Evolutionary conservation across 2,329 filamentous ascomycete species (phyloP).

Genomic region (Blumeria graminis): DNA sequence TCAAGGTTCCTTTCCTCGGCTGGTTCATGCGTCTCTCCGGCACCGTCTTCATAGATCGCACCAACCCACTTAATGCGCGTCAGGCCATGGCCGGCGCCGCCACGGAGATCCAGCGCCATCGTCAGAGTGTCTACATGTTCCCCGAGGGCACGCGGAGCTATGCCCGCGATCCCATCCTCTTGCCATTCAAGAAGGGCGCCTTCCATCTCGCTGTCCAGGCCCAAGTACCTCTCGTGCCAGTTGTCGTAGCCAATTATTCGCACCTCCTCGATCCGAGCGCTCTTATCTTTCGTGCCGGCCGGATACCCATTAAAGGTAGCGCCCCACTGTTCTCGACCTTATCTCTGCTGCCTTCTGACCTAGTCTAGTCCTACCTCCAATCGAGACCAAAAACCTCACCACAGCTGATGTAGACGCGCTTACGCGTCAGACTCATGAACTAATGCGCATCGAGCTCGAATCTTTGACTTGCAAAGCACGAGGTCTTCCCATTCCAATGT

Average conservation of each 20-base stretch:
- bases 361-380: slow-evolving; percentile 47
- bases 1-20: slow-evolving; percentile 59
- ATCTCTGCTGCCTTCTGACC: slow-evolving; percentile 4
- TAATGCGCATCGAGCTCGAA: slow-evolving; percentile 48
- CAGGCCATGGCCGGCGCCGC: slow-evolving; percentile 70
- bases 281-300: slow-evolving; percentile 39
- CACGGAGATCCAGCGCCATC: slow-evolving; percentile 45
- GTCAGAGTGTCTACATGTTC: slow-evolving; percentile 66
- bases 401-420: slow-evolving; percentile 56
- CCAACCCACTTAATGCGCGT: slow-evolving; percentile 59
- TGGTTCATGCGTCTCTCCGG: slow-evolving; percentile 85
- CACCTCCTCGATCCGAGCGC: slow-evolving; percentile 42
- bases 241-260: slow-evolving; percentile 60
- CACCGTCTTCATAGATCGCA: slow-evolving; percentile 85
- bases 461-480: slow-evolving; percentile 27
- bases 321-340: slow-evolving; percentile 8
- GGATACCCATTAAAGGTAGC: slow-evolving; percentile 50
- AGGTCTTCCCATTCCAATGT: slow-evolving; percentile 16
- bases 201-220: slow-evolving; percentile 92
- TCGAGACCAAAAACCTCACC: slow-evolving; percentile 49
- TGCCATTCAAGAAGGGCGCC: slow-evolving; percentile 98
- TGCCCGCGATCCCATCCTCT: slow-evolving; percentile 50
- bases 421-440: slow-evolving; percentile 38
- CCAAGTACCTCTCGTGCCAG: slow-evolving; percentile 73
- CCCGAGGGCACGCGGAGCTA: slow-evolving; percentile 88